Evolutionary conservation across 23 red algal genomes (phyloP).

Genomic region (Cyanidioschyzon merolae): DNA sequence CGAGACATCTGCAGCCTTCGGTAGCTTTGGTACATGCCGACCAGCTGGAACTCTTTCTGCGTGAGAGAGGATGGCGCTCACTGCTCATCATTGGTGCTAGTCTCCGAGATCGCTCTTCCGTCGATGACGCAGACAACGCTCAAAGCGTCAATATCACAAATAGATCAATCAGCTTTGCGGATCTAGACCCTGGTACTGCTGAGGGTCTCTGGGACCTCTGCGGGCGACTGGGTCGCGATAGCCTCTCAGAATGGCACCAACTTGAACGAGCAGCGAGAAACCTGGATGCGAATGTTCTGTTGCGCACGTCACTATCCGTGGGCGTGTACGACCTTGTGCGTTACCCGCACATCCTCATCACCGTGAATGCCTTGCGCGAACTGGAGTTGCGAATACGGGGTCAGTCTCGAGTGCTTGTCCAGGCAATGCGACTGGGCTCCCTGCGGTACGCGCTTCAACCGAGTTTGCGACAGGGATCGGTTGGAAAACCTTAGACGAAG

Average conservation of each 20-base stretch:
- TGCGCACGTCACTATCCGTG: not conserved
- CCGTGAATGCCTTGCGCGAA: not conserved
- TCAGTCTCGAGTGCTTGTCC: not conserved
- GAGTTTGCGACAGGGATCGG: not conserved
- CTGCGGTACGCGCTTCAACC: not conserved
- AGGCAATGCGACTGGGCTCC: not conserved
- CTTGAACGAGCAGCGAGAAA: not conserved
- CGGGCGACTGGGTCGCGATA: not conserved
- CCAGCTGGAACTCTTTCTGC: not conserved
- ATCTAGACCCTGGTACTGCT: not conserved
- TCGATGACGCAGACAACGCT: not conserved
- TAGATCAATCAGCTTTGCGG: not conserved
- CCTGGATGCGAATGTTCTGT: not conserved
- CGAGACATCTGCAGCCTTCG: not conserved
- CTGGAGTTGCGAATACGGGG: not conserved
- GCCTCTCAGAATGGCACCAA: not conserved
- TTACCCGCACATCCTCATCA: not conserved
- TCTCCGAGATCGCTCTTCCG: not conserved
- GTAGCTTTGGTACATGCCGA: not conserved
- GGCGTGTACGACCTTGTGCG: constrained; percentile 8
- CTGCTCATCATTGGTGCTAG: not conserved
- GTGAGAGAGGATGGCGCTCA: not conserved
- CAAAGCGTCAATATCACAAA: not conserved
- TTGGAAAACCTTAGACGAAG: no score
- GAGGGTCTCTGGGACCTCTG: not conserved